Conservation (phyloP, 1,284 basidiomycete genomes). For the Gomphus bonarii region DNA sequence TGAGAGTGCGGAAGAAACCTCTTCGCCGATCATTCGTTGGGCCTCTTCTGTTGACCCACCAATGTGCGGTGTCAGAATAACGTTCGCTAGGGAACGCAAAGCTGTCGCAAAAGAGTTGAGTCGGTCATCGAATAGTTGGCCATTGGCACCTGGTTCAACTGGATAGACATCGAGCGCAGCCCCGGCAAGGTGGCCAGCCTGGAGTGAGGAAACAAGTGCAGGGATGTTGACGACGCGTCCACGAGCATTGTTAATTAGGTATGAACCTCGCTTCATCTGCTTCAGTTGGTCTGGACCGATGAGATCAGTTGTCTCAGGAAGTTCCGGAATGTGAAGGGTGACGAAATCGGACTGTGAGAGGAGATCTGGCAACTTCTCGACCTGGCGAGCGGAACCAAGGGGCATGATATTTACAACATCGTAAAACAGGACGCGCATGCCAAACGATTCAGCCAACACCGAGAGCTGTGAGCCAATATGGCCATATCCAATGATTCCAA, state of each 20-base stretch:
- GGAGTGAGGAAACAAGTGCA: constrained; percentile 75
- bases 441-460: constrained; percentile 94
- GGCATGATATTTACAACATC: constrained; percentile 98
- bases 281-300: constrained; percentile 71
- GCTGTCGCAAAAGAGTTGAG: constrained; percentile 75
- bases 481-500: constrained; percentile 97
- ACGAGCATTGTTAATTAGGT: constrained; percentile 97
- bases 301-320: constrained; percentile 93
- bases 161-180: constrained; percentile 96
- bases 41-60: constrained; percentile 99
- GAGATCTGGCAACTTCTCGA: constrained; percentile 74
- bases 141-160: constrained; percentile 85
- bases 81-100: constrained; percentile 70
- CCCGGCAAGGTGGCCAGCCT: constrained; percentile 83
- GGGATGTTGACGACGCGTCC: constrained; percentile 94
- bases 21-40: constrained; percentile 94
- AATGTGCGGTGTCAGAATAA: constrained; percentile 96
- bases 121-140: constrained; percentile 76
- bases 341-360: constrained; percentile 86
- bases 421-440: constrained; percentile 93
- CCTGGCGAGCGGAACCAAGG: constrained; percentile 86
- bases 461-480: constrained; percentile 98
- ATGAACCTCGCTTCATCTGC: constrained; percentile 93
- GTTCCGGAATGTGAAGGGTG: constrained; percentile 93
- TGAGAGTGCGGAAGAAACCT: constrained; percentile 79